Percentiles rank a stretch among this genome's conserved stretches.
phyloP scores from a whole-genome alignment of 2,329 filamentous ascomycete species.

The Dryadomyces quercus-mongolicae region DNA sequence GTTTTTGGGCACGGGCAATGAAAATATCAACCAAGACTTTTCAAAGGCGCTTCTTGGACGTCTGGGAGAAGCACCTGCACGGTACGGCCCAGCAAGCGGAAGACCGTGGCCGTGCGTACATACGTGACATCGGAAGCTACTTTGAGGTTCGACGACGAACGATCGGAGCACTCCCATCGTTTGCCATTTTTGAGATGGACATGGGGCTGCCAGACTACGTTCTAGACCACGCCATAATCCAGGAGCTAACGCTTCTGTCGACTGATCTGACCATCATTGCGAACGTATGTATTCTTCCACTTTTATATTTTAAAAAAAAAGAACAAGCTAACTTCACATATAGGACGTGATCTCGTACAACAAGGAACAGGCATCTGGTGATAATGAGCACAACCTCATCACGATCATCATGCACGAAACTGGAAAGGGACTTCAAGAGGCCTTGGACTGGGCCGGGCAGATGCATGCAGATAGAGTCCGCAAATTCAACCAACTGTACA shows the following conservation, averaged over 20 bases:
- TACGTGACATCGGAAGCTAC: slow-evolving; percentile 13
- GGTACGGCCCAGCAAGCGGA: background rate
- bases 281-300: slow-evolving; percentile 13
- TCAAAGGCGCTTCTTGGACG: slow-evolving; percentile 14
- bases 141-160: slow-evolving; percentile 16
- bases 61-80: slow-evolving; percentile 15
- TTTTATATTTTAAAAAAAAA: too few relatives aligned
- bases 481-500: slow-evolving; percentile 9
- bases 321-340: background rate
- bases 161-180: slow-evolving; percentile 14
- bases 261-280: slow-evolving; percentile 17
- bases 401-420: slow-evolving; percentile 15
- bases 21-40: slow-evolving; percentile 8
- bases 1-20: background rate
- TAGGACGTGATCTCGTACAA: slow-evolving; percentile 19
- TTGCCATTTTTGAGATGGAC: slow-evolving; percentile 15
- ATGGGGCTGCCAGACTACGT: slow-evolving; percentile 15
- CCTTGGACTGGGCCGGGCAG: slow-evolving; percentile 9
- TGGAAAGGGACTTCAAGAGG: slow-evolving; percentile 7
- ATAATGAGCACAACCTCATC: slow-evolving; percentile 19
- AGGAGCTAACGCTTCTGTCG: slow-evolving; percentile 12
- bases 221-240: slow-evolving; percentile 11
- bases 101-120: background rate
- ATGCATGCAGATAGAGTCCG: slow-evolving; percentile 6
- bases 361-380: slow-evolving; percentile 16